Base-by-base conservation (phyloP, 1,139 yeast genomes). In the Debaryomyces singareniensis region DNA sequence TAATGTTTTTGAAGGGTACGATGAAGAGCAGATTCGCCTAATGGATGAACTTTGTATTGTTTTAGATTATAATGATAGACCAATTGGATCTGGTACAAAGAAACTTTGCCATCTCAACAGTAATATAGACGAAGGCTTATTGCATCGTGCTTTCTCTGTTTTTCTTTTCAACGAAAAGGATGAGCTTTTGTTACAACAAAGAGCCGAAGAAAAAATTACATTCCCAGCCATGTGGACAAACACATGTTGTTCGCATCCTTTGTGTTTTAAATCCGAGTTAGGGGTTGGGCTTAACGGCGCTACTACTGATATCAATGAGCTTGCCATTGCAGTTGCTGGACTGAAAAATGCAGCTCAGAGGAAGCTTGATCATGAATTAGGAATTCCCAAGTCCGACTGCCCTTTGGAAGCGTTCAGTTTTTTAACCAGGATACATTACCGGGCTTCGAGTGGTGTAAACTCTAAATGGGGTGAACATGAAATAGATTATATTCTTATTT, bases 401-500 rank as follows among this genome's bases (percentile, higher is more conserved):
- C 95, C 95, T 3, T 40, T 75, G 18, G 74, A 72, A 5, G 68
- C 76, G 31, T 89, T 91, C 62, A 73, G 82, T 36, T 91, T 79
- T 55, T 67, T 91, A 50, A 91, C 96, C 20, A 76, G 98, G 61
- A 91, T 91, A 44, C 98, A 91, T 60, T 91, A 91, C 61, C 82
- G 78, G 64, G 86, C 96, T 5, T 91, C 96, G 22, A 73, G 82
- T 43, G 64, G 52, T 26, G 73, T 73, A 36, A 69, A 70, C 42
- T 87, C 85, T 16, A 72, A 76, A 35, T 91, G 98, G 98, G 98
- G 97, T 29, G 98, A 91, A 55, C 98, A 91, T 52, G 98, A 91
- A 58, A 83, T 91, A 42, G 99, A 91, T 58, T 91, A 91, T 58
- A 93, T 91, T 44, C 69, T 93, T 49, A 78, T 91, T 39, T 78